Conservation (phyloP, 805 yeast species). For the Geotrichum ghanense region DNA sequence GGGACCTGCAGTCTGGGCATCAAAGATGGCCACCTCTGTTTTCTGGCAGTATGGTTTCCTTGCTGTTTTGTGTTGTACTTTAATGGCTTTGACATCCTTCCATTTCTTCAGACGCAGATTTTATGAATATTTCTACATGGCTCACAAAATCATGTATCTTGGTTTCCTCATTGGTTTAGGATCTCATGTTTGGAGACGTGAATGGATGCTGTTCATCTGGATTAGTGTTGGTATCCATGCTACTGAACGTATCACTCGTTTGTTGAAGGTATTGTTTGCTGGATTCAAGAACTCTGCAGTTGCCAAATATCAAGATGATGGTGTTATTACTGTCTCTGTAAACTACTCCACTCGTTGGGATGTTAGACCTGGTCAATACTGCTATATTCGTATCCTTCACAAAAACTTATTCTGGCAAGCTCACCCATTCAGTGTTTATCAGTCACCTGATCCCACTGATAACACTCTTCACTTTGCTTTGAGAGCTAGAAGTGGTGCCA, state of each 20-base stretch:
- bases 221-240: slow-evolving; percentile 58
- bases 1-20: slow-evolving; percentile 33
- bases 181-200: slow-evolving; percentile 3
- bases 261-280: slow-evolving; percentile 41
- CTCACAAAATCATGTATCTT: not conserved
- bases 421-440: slow-evolving; percentile 52
- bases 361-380: slow-evolving; percentile 43
- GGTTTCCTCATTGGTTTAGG: slow-evolving; percentile 4
- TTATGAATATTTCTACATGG: slow-evolving; percentile 4
- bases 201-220: slow-evolving; percentile 28
- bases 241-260: slow-evolving; percentile 49
- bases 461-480: slow-evolving; percentile 10
- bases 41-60: slow-evolving; percentile 28
- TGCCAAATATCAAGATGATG: slow-evolving; percentile 5
- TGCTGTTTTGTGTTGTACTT: slow-evolving; percentile 33
- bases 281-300: slow-evolving; percentile 33
- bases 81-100: slow-evolving; percentile 38
- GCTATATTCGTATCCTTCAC: slow-evolving; percentile 45
- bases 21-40: slow-evolving; percentile 27
- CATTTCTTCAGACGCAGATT: slow-evolving; percentile 21
- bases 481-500: slow-evolving; percentile 12
- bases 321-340: slow-evolving; percentile 18
- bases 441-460: slow-evolving; percentile 9
- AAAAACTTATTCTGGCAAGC: slow-evolving; percentile 51
- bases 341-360: slow-evolving; percentile 36